Base-by-base conservation (phyloP, 192 early-diverging fungal species). In the Funneliformis geosporum region DNA sequence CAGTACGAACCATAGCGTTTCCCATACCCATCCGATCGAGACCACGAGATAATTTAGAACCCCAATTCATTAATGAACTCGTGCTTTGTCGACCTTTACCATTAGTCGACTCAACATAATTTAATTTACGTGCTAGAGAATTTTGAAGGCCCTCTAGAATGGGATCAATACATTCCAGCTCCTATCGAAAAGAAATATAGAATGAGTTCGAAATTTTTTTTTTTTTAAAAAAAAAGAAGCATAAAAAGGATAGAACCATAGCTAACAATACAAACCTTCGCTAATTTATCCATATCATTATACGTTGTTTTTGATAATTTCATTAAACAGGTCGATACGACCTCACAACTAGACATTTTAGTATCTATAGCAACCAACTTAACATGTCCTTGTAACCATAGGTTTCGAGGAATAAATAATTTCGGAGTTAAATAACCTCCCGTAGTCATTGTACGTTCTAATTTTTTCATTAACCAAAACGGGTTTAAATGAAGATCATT, bases 381-480 rank as follows among this genome's bases (percentile, higher is more conserved):
- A 11, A 81, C 85, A 55, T 80, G 40, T 2, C 82, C 83, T 66
- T 85, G 85, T 27, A 80, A 79, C 85, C 85, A 85, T 21, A 85
- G 78, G 10, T 81, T 44, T 12, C 77, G 61, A 59, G 85, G 85
- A 21, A 85, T 82, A 80, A 80, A 85, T 76, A 85, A 78, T n/a
- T 83, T 81, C 23, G 83, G 81, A 12, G 85, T 83, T 11, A 85
- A 44, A 33, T 83, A 85, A 46, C 85, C 85, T 4, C 85, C 85
- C 12, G 79, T 79, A 10, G 81, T 71, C 85, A 85, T 85, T 1
- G 81, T 80, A 50, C 83, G 85, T 60, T 83, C 85, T 38, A 85
- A 65, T 61, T 73, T 76, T 28, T 67, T 76, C 85, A 85, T 85
- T 43, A 85, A 65, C 85, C 85, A 85, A 67, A 85, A 85, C 21